These are phyloP conservation scores for Strobilomyces echinocephalus DNA, from an alignment of 768 basidiomycete genomes.

Conservation along the genomic window DNA sequence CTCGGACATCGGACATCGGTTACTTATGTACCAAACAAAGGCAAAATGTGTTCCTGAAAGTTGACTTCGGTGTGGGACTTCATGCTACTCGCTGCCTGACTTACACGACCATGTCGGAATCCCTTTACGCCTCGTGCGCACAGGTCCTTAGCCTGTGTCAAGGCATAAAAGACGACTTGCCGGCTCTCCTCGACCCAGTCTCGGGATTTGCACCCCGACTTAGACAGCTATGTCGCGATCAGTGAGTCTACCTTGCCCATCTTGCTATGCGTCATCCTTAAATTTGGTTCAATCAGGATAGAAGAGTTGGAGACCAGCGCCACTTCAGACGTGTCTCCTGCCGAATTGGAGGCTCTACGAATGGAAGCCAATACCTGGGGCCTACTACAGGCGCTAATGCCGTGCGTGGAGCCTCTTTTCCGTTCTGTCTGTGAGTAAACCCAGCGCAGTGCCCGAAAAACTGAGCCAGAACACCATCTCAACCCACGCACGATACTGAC, in stretches of 20 bases:
- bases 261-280: not conserved
- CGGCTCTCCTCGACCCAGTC: constrained; percentile 57
- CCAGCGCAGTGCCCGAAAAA: constrained; percentile 59
- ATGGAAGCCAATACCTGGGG: constrained; percentile 83
- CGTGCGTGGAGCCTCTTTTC: constrained; percentile 42
- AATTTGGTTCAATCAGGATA: constrained; percentile 36
- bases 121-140: constrained; percentile 61
- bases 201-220: constrained; percentile 69
- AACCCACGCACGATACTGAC: constrained; percentile 53
- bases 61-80: not conserved
- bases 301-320: constrained; percentile 44
- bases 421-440: not conserved
- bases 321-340: constrained; percentile 35
- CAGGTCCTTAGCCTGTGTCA: constrained; percentile 62
- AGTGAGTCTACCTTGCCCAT: constrained; percentile 40
- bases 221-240: constrained; percentile 46
- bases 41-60: not conserved
- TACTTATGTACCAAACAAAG: not conserved
- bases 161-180: constrained; percentile 51
- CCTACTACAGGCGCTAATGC: constrained; percentile 70
- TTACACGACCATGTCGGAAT: constrained; percentile 24
- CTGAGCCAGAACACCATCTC: constrained; percentile 42
- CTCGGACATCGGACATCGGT: no score
- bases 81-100: not conserved
- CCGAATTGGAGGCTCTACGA: constrained; percentile 58